A percentile compares a stretch with the other conserved stretches of the same genome.
Conservation (phyloP, 345 rosid species). For the Bruguiera sexangula region DNA sequence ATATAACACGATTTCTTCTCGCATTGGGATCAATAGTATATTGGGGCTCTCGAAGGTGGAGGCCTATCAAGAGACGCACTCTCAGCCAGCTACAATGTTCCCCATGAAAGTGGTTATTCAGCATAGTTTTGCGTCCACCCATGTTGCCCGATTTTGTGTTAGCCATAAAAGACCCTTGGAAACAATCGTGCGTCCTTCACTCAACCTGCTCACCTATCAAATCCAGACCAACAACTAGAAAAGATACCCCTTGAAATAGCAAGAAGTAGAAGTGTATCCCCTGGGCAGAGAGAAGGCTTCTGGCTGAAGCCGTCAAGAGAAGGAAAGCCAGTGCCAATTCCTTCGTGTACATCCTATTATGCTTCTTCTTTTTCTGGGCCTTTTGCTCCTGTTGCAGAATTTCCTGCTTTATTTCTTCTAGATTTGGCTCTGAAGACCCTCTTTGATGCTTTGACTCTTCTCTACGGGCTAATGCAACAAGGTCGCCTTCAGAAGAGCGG, state of each 20-base stretch:
- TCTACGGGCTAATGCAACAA: conserved; percentile 55
- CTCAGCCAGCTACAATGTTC: conserved; percentile 3
- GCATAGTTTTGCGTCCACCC: conserved; percentile 3
- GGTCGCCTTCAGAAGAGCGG: conserved; percentile 92
- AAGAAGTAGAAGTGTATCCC: conserved; percentile 98
- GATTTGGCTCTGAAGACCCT: conserved; percentile 52
- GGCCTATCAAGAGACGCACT: conserved; percentile 14
- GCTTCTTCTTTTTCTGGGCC: conserved; percentile 54
- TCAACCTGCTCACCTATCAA: conserved; percentile 91
- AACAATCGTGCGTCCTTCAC: conserved; percentile 26
- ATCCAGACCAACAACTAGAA: conserved; percentile 91
- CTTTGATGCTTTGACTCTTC: conserved; percentile 56
- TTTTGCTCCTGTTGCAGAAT: conserved; percentile 38
- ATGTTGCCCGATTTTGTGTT: not conserved
- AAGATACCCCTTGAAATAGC: conserved; percentile 90
- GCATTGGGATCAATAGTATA: conserved; percentile 10
- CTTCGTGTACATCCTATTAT: conserved; percentile 78
- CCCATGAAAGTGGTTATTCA: not conserved
- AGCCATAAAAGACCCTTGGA: not conserved
- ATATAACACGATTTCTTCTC: conserved; percentile 6
- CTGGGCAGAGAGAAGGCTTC: conserved; percentile 90
- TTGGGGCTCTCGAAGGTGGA: conserved; percentile 16
- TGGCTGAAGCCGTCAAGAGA: conserved; percentile 74
- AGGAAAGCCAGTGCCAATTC: conserved; percentile 86
- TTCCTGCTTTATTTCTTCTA: conserved; percentile 50